Evolutionary conservation across 139 green algal genomes (phyloP), one percentile per base, ranked within the genome.

Genomic region (Tetraselmis striata): DNA sequence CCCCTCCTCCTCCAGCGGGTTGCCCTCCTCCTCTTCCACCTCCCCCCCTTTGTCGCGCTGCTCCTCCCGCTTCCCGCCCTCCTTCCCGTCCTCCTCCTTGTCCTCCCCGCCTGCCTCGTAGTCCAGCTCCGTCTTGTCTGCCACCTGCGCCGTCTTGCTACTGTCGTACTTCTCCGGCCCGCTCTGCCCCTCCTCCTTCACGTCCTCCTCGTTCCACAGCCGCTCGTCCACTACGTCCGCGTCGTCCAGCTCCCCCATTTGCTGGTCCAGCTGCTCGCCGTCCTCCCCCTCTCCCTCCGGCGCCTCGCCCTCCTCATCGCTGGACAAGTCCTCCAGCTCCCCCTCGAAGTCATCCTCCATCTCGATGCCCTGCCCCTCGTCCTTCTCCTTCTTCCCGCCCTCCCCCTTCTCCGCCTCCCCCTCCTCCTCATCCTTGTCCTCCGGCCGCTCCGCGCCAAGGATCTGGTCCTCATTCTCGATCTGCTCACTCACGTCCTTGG

Each of bases 341-440:
- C 95, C 96, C 30, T 98, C 94, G 89, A 99, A 99, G 86, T 99
- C 96, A 1, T 94, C 88, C 30, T 97, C 90, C 96, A 99, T 99
- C 89, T 99, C 96, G n/a, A 99, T 88, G 75, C 95, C 95, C 82
- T 93, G 85, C 30, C 80, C 83, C 24, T 93, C 80, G 29, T 95
- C 88, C 24, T 93, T 77, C 67, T 89, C 32, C 85, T 86, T n/a
- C 45, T 84, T 79, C 82, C 31, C 29, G 11, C 18, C 75, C 87
- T 94, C 80, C 78, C 87, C 32, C 75, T 93, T 30, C 29, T 85
- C 80, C 30, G 90, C 28, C 67, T 81, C 32, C 59, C 86, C 29
- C 32, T 87, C 81, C 30, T 92, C 79, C 31, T 90, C 78, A 79
- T 92, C 82, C 77, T 87, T 76, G 1, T 85, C 90, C 75, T 89